Percentiles rank a stretch among this genome's conserved stretches.
Evolutionary conservation across 441 rosid species (phyloP).

Genomic region (Geranium incanum): DNA sequence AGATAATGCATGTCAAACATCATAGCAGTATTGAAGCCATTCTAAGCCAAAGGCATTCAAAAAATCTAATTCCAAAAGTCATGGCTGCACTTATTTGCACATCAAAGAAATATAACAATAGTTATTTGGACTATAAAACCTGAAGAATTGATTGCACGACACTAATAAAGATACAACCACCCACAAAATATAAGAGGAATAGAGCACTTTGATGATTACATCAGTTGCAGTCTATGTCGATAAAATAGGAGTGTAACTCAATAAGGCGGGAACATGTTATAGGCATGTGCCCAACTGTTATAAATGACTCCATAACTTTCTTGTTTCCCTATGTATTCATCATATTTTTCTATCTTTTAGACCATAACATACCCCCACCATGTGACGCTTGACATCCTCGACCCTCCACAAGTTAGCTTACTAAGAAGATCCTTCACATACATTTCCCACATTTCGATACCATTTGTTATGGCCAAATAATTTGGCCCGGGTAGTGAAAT

Average conservation of each 20-base stretch:
- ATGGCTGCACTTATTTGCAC: not conserved
- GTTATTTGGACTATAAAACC: not conserved
- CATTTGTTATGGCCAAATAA: not conserved
- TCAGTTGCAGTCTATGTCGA: not conserved
- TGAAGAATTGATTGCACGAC: not conserved
- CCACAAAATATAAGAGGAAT: not conserved
- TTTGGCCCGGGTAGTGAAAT: not conserved
- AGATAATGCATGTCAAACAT: constrained; percentile 5
- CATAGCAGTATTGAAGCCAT: constrained; percentile 1
- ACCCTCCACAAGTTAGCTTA: no score
- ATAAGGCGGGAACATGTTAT: not conserved
- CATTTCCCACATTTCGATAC: no score
- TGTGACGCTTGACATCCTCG: no score
- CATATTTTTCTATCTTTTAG: no score
- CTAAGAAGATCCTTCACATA: no score
- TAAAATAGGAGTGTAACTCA: not conserved
- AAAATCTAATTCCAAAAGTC: not conserved
- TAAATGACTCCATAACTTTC: no score
- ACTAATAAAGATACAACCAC: not conserved
- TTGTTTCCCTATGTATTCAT: no score
- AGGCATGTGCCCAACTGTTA: no score
- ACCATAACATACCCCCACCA: no score
- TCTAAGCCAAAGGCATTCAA: not conserved
- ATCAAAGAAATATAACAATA: not conserved
- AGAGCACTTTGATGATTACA: not conserved